phyloP scores from a whole-genome alignment of 805 yeast genomes.

The Saccharomyces paradoxus region DNA sequence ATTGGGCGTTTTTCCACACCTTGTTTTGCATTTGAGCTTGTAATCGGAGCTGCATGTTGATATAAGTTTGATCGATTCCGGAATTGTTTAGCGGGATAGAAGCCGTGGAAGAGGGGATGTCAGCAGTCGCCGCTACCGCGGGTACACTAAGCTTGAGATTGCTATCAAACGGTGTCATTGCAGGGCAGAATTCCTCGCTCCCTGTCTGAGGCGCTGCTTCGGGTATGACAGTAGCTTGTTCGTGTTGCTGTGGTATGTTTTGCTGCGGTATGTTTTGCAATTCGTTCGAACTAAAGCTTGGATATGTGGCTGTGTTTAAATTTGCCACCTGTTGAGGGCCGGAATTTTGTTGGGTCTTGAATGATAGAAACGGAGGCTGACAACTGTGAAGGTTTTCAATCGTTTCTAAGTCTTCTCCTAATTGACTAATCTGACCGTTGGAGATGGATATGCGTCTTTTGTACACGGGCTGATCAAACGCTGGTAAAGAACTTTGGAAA shows the following conservation, averaged over 20 bases:
- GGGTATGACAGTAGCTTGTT: background rate
- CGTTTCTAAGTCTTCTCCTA: slow-evolving; percentile 37
- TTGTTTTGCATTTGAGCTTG: background rate
- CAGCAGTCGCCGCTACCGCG: background rate
- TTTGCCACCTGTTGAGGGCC: background rate
- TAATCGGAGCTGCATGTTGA: background rate
- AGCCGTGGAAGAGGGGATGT: background rate
- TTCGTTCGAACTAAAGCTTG: background rate
- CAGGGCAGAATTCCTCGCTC: background rate
- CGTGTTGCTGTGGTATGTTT: background rate
- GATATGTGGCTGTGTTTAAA: background rate
- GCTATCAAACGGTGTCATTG: background rate
- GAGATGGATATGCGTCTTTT: slow-evolving; percentile 68
- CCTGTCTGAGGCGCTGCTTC: background rate
- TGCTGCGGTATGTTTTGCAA: background rate
- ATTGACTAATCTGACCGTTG: slow-evolving; percentile 78
- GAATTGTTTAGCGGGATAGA: background rate
- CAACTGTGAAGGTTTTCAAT: slow-evolving; percentile 33
- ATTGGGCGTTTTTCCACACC: background rate
- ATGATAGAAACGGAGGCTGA: slow-evolving; percentile 16
- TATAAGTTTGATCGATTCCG: background rate
- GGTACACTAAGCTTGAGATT: background rate
- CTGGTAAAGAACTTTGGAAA: slow-evolving; percentile 35
- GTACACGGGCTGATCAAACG: slow-evolving; percentile 24
- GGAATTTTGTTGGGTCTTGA: background rate